Base-by-base conservation (phyloP, 208 protist species). In the Leishmania martiniquensis region DNA sequence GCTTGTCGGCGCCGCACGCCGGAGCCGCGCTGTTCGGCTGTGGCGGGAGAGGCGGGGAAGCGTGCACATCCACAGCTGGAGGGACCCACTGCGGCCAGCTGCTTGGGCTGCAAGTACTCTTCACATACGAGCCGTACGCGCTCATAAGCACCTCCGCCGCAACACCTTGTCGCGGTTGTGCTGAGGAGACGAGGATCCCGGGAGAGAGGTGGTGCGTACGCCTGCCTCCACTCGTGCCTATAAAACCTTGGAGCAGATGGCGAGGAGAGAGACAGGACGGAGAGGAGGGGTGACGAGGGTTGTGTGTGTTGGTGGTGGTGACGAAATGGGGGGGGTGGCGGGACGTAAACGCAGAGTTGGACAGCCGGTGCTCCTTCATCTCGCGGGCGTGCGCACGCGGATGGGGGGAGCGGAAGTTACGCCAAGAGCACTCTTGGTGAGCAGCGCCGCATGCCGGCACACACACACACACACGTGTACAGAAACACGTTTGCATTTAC, bases 61-160 rank as follows among this genome's bases (percentile, higher is more conserved):
- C 39, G 65, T 69, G 29, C 65, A n/a, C 7, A 2, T 47, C 25
- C 65, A 2, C 42, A 51, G 22, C 32, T 29, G 29, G 42, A 3
- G 65, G 65, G 15, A 51, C 20, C 65, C 65, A 69, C 49, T 77
- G 72, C 44, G 78, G 78, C 78, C 78, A 82, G 71, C 73, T 15
- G 17, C n/a, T 45, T 0, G 77, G 47, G n/a, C 63, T 37, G 25
- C 44, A 47, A 39, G 71, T 54, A 20, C 49, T 39, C 7, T 42
- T 59, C 32, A 62, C 59, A 7, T 15, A 51, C 68, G 49, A 70
- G 32, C 51, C 9, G 49, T 47, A 55, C n/a, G 37, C 37, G 17
- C 29, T 44, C 49, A n/a, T 72, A 13, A 25, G 39, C 29, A 12
- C 34, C 22, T 13, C 5, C 25, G 12, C 22, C 25, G 42, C 13